Conservation (phyloP, 495 filamentous ascomycete genomes). For the Tuber brumale region DNA sequence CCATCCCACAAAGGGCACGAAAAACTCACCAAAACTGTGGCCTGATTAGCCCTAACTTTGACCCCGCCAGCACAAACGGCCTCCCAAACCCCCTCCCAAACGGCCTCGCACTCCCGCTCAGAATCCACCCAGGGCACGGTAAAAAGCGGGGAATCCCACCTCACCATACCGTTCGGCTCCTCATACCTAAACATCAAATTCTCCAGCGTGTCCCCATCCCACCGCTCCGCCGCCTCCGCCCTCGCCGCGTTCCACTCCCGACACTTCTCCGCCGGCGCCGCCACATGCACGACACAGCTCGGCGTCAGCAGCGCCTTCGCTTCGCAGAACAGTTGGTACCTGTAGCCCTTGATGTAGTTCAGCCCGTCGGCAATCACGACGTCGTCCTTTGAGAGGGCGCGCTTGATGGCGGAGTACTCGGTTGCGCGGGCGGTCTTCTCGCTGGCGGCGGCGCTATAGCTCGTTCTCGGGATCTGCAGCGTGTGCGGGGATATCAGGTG, state of each 20-base stretch:
- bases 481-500: conserved; percentile 63
- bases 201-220: conserved; percentile 66
- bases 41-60: conserved; percentile 66
- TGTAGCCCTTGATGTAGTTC: conserved; percentile 97
- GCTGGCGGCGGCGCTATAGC: conserved; percentile 56
- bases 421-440: conserved; percentile 92
- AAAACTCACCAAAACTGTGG: conserved; percentile 60
- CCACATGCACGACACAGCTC: conserved; percentile 81
- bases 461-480: conserved; percentile 55
- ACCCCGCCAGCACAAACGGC: conserved; percentile 59
- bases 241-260: conserved; percentile 31
- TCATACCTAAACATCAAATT: conserved; percentile 94
- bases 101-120: conserved; percentile 52
- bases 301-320: conserved; percentile 78
- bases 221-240: conserved; percentile 51
- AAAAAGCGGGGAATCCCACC: conserved; percentile 94
- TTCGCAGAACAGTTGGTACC: conserved; percentile 94
- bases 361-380: conserved; percentile 70
- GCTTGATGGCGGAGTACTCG: conserved; percentile 77
- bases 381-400: conserved; percentile 65
- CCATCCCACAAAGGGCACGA: not conserved
- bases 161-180: conserved; percentile 87
- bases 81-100: conserved; percentile 65
- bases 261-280: conserved; percentile 59
- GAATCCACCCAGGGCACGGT: conserved; percentile 76